Base-by-base conservation (phyloP, 108 stramenopile genomes). In the Skeletonema grethae region DNA sequence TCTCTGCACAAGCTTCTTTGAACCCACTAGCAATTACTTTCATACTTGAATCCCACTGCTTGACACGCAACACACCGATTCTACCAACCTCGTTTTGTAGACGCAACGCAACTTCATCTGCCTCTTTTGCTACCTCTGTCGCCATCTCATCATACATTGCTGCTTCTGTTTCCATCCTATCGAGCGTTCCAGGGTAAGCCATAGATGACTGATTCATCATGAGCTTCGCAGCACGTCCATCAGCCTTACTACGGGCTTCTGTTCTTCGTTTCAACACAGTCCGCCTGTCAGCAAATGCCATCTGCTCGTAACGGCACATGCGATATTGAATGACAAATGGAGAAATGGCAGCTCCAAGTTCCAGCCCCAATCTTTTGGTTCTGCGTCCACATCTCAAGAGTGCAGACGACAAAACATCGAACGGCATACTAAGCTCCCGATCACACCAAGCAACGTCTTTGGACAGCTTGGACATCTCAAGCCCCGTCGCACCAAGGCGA, bases 271-370 rank as follows among this genome's bases (percentile, higher is more conserved):
- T 78, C 67, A 95, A 65, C 18, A 88, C 88, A 24, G 59, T 6
- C 11, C 87, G 73, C 18, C 93, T 86, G 84, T 96, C 95, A 53
- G 64, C 76, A 66, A 93, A 90, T 35, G 95, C 95, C 87, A 84
- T 76, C 53, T 85, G 84, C 68, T 90, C 92, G 62, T 92, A 87
- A 22, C 85, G 78, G 56, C 89, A 88, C 64, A 88, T 32, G 45
- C 85, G 86, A 85, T 92, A 92, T 71, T 96, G 92, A 16, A 73
- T 63, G 60, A 84, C 67, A 70, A 90, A 93, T 34, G 92, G 81
- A 2, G 84, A 62, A 57, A 90, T 70, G 18, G 91, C 91, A 28
- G 88, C 91, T 39, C 73, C 66, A 25, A 92, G 48, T 75, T 96
- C 95, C 77, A 89, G 29, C 12, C 88, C 88, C 20, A 87, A 62